Percentiles rank a stretch among this genome's conserved stretches.
These are phyloP conservation scores for Prunus armeniaca DNA, from an alignment of 306 rosid genomes.

Conservation along the genomic window DNA sequence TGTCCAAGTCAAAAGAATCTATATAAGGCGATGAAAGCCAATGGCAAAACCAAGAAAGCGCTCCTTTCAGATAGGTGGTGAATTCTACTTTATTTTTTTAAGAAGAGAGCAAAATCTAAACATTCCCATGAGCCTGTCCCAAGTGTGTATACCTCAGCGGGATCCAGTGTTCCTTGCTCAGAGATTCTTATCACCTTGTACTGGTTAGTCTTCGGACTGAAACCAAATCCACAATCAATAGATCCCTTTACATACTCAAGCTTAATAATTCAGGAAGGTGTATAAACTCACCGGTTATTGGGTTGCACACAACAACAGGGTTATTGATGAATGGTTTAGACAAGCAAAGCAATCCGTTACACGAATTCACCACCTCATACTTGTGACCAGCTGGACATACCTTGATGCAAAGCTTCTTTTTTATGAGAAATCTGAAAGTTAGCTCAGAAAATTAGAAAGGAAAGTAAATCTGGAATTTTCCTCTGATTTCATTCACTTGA, in stretches of 20 bases:
- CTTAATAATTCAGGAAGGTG: background rate
- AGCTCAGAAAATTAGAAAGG: too few species aligned
- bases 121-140: slow-evolving; percentile 12
- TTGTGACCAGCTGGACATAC: too few species aligned
- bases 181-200: slow-evolving; percentile 7
- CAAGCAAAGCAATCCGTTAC: slow-evolving; percentile 18
- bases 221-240: background rate
- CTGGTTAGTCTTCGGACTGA: slow-evolving; percentile 7
- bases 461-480: too few species aligned
- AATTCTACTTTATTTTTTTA: background rate
- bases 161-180: too few species aligned
- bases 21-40: background rate
- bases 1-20: slow-evolving; percentile 10
- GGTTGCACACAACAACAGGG: background rate
- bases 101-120: background rate
- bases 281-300: slow-evolving; percentile 7
- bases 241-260: background rate
- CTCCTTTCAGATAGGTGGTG: slow-evolving; percentile 18
- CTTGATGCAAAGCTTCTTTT: too few species aligned
- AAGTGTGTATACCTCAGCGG: slow-evolving; percentile 12
- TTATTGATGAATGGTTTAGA: background rate
- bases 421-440: too few species aligned
- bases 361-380: background rate
- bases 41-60: slow-evolving; percentile 6
- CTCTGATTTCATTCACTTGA: too few species aligned